Evolutionary conservation across 176 grass and related monocot species (phyloP), one percentile per base, ranked within the genome.

Genomic region (Elaeis guineensis): DNA sequence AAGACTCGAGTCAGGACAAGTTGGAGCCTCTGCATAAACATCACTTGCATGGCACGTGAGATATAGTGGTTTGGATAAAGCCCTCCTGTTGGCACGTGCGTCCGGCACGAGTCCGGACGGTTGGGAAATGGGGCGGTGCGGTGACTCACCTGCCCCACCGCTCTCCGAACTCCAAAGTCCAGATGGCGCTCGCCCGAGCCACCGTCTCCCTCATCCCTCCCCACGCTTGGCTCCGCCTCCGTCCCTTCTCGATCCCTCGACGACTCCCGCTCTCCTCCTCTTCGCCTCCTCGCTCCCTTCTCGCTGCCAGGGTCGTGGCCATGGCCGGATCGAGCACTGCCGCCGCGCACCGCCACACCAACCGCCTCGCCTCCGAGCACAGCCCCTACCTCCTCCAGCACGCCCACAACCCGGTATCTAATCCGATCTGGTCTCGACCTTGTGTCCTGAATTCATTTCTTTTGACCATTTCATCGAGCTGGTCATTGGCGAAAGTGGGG

Each of bases 381-480:
- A 96, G 92, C 75, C 87, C 92, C 12, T 96, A 96, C 80, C 83
- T 96, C 35, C 92, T 96, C 23, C 92, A 96, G 85, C 92, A 96
- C 68, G 92, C 92, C 35, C 75, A 90, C 72, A 96, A 96, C 65
- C 87, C 92, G 80, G 92, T 96, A 68, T 23, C 32, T 63, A 69
- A 4, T 56, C 2, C 4, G 2, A 16, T 56, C 58, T 0, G 44
- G 5, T 17, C 50, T 19, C 4, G n/a, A 2, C n/a, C n/a, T 4
- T 6, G 17, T 55, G 3, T 17, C 16, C 32, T 53, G 39, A 50
- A 25, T 20, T 17, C 16, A 15, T 58, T 44, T 19, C 35, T 73
- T 58, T 54, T 1, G 16, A 24, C 66, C 26, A 73, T 73, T 79
- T 15, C 30, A 35, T 70, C 70, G 71, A 84, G 62, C 76, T 53